Percentiles rank a stretch among this genome's conserved stretches.
Evolutionary conservation across 1,139 yeast species (phyloP).

Genomic region (Meyerozyma smithsonii): DNA sequence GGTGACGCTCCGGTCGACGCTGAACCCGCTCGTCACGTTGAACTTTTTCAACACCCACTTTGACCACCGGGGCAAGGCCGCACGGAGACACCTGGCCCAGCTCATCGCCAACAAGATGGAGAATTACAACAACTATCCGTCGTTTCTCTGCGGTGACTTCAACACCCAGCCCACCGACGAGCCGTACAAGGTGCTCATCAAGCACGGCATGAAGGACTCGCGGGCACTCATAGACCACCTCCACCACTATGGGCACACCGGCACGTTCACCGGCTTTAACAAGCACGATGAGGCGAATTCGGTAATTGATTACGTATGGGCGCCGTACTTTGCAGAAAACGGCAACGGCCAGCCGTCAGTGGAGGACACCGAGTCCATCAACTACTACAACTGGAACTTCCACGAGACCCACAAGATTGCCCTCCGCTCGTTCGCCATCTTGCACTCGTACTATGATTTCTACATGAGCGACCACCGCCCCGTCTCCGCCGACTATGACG

Average conservation of each 20-base stretch:
- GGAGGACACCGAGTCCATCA: neutral
- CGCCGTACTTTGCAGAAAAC: slow-evolving; percentile 10
- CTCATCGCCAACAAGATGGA: slow-evolving; percentile 41
- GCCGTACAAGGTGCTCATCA: slow-evolving; percentile 16
- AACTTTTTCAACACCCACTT: slow-evolving; percentile 56
- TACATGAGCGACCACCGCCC: slow-evolving; percentile 23
- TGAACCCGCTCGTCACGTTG: slow-evolving; percentile 13
- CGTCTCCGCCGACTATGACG: slow-evolving; percentile 18
- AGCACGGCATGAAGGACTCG: slow-evolving; percentile 16
- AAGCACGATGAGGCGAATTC: slow-evolving; percentile 10
- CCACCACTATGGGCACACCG: slow-evolving; percentile 14
- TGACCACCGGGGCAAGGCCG: slow-evolving; percentile 48
- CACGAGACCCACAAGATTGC: slow-evolving; percentile 9
- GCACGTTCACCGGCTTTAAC: slow-evolving; percentile 19
- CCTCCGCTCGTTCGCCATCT: slow-evolving; percentile 15
- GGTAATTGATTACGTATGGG: slow-evolving; percentile 22
- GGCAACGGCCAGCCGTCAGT: neutral
- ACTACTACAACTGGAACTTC: slow-evolving; percentile 4
- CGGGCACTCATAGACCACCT: slow-evolving; percentile 11
- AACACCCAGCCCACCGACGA: slow-evolving; percentile 13
- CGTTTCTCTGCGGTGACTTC: slow-evolving; percentile 27
- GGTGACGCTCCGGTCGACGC: slow-evolving; percentile 12
- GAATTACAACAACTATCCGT: slow-evolving; percentile 35
- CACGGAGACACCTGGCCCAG: slow-evolving; percentile 42
- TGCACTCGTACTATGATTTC: slow-evolving; percentile 14